Evolutionary conservation across 768 basidiomycete species (phyloP).

Genomic region (Termitomyces sp.): DNA sequence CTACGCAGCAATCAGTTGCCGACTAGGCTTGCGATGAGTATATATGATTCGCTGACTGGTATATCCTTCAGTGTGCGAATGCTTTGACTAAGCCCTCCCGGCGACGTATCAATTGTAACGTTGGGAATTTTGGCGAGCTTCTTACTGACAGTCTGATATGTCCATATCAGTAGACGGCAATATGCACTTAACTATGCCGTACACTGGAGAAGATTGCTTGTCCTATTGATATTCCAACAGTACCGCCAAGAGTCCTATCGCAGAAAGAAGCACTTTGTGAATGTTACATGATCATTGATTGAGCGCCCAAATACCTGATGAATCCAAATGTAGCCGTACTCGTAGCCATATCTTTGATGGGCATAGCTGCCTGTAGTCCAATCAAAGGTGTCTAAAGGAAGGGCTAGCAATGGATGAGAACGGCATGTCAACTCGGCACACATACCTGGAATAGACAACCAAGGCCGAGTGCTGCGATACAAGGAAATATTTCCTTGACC

Average conservation of each 20-base stretch:
- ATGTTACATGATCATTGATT: constrained; percentile 2
- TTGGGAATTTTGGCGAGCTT: constrained; percentile 33
- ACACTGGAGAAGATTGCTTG: constrained; percentile 66
- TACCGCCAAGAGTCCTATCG: constrained; percentile 63
- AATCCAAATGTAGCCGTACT: constrained; percentile 68
- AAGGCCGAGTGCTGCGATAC: constrained; percentile 60
- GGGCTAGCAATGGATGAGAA: not conserved
- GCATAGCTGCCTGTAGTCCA: constrained; percentile 83
- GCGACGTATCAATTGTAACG: constrained; percentile 31
- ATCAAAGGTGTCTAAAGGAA: constrained; percentile 53
- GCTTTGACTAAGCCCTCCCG: constrained; percentile 38
- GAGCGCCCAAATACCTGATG: constrained; percentile 40
- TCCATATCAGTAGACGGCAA: constrained; percentile 2
- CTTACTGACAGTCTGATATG: constrained; percentile 26
- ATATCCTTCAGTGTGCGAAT: constrained; percentile 40
- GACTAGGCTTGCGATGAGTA: not conserved
- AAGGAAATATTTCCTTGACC: constrained; percentile 54
- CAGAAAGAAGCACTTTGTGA: not conserved
- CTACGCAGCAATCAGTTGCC: constrained; percentile 20
- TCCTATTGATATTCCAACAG: constrained; percentile 68
- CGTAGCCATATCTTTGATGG: constrained; percentile 81
- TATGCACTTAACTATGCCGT: constrained; percentile 13
- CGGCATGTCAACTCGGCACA: not conserved
- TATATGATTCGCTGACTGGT: constrained; percentile 24
- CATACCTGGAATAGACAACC: constrained; percentile 60